These are phyloP conservation scores for Hibiscus tridactylites DNA, from an alignment of 345 rosid genomes.

Conservation along the genomic window DNA sequence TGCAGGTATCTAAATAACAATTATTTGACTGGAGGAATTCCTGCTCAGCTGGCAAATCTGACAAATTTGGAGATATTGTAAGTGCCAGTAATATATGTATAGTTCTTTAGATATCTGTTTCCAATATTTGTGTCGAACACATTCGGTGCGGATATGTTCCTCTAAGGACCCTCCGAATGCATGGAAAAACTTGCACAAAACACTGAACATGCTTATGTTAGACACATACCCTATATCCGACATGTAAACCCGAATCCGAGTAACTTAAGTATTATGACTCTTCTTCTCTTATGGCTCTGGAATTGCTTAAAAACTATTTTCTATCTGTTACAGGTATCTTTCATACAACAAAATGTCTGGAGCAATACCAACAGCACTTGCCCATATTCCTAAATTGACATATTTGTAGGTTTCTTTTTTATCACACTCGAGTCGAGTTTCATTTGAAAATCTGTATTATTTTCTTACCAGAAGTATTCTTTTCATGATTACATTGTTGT, in stretches of 20 bases:
- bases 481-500: not conserved
- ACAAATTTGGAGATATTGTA: conserved; percentile 87
- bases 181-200: not conserved
- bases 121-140: not conserved
- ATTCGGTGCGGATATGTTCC: not conserved
- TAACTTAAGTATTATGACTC: not conserved
- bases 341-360: conserved; percentile 85
- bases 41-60: conserved; percentile 84
- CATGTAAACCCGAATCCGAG: not conserved
- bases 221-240: not conserved
- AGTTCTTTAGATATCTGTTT: not conserved
- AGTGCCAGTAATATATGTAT: conserved; percentile 19
- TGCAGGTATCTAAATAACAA: conserved; percentile 80
- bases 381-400: conserved; percentile 70
- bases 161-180: not conserved
- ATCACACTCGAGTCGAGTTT: not conserved
- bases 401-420: conserved; percentile 50
- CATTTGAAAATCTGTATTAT: not conserved
- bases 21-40: conserved; percentile 89
- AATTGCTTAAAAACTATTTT: conserved; percentile 2
- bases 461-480: not conserved
- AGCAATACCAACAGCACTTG: conserved; percentile 61
- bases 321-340: conserved; percentile 45
- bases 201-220: not conserved
- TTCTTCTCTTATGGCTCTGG: not conserved